phyloP scores from a whole-genome alignment of 768 basidiomycete genomes.

The Amanita fuliginea region DNA sequence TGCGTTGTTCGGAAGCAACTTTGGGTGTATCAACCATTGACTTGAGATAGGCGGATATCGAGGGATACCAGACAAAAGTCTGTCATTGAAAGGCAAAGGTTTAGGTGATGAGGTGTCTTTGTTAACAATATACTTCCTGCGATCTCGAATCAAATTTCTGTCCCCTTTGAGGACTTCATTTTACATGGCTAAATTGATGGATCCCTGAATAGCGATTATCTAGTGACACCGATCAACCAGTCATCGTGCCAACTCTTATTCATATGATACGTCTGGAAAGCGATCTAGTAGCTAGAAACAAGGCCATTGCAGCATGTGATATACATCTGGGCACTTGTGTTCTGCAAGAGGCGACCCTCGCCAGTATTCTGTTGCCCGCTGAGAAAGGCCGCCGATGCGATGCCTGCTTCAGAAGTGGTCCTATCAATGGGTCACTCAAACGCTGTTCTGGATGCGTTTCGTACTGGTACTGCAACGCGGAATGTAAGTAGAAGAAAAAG shows the following conservation, averaged over 20 bases:
- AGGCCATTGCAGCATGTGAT: slow-evolving; percentile 29
- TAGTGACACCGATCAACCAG: too few relatives aligned
- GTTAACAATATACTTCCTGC: background rate
- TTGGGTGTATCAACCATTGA: slow-evolving; percentile 2
- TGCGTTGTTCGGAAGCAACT: slow-evolving; percentile 22
- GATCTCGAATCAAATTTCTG: background rate
- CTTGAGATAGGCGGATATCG: slow-evolving; percentile 63
- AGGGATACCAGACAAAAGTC: slow-evolving; percentile 64
- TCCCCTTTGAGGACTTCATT: too few relatives aligned
- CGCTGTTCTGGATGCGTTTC: slow-evolving; percentile 57
- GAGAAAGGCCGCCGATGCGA: slow-evolving; percentile 65
- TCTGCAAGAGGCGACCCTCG: slow-evolving; percentile 31
- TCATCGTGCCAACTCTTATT: too few relatives aligned
- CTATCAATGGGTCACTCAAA: slow-evolving; percentile 24
- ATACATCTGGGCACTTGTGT: slow-evolving; percentile 39
- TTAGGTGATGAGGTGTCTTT: slow-evolving; percentile 28
- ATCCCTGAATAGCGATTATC: too few relatives aligned
- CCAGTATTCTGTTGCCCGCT: slow-evolving; percentile 35
- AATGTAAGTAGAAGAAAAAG: slow-evolving; percentile 34
- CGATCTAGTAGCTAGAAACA: slow-evolving; percentile 38
- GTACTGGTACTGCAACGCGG: slow-evolving; percentile 62
- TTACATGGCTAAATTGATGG: too few relatives aligned
- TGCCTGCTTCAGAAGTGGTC: slow-evolving; percentile 34
- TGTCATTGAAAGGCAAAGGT: slow-evolving; percentile 59
- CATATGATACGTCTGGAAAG: slow-evolving; percentile 24